A percentile compares a stretch with the other conserved stretches of the same genome.
Evolutionary conservation across 306 rosid genomes (phyloP).

Genomic region (Lathyrus tuberosus): DNA sequence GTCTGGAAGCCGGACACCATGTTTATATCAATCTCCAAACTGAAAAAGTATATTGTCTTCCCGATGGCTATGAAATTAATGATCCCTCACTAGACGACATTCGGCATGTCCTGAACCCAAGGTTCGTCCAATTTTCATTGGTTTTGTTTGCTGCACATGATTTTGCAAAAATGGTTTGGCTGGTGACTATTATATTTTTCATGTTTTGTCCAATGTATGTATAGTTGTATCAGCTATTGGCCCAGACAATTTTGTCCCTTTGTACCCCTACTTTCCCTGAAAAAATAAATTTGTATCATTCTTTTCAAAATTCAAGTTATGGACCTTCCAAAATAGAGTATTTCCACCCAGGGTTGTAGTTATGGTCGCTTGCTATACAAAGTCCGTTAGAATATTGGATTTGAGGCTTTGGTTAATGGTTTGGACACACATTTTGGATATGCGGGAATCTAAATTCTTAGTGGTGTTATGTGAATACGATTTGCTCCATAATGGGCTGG

Average conservation of each 20-base stretch:
- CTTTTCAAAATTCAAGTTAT: slow-evolving; percentile 12
- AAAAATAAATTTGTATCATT: background rate
- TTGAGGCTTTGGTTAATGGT: slow-evolving; percentile 9
- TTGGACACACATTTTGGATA: slow-evolving; percentile 3
- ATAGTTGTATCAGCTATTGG: slow-evolving; percentile 4
- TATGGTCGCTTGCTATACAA: slow-evolving; percentile 20
- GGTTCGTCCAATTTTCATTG: slow-evolving; percentile 54
- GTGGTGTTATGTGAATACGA: background rate
- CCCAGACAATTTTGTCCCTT: background rate
- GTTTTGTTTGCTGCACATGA: slow-evolving; percentile 15
- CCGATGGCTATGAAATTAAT: slow-evolving; percentile 94
- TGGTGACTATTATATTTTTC: slow-evolving; percentile 12
- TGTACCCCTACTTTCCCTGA: background rate
- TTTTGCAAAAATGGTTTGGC: background rate
- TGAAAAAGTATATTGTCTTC: slow-evolving; percentile 96
- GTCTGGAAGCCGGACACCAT: slow-evolving; percentile 98
- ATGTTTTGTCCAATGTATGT: slow-evolving; percentile 3
- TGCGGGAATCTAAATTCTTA: background rate
- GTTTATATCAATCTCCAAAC: slow-evolving; percentile 91
- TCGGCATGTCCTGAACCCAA: slow-evolving; percentile 91
- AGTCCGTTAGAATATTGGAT: slow-evolving; percentile 5
- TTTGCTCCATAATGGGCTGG: background rate
- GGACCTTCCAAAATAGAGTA: background rate
- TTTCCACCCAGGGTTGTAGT: slow-evolving; percentile 4
- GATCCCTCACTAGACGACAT: slow-evolving; percentile 98